phyloP scores from a whole-genome alignment of 1,139 yeast genomes.

The Geotrichum histeridarum region DNA sequence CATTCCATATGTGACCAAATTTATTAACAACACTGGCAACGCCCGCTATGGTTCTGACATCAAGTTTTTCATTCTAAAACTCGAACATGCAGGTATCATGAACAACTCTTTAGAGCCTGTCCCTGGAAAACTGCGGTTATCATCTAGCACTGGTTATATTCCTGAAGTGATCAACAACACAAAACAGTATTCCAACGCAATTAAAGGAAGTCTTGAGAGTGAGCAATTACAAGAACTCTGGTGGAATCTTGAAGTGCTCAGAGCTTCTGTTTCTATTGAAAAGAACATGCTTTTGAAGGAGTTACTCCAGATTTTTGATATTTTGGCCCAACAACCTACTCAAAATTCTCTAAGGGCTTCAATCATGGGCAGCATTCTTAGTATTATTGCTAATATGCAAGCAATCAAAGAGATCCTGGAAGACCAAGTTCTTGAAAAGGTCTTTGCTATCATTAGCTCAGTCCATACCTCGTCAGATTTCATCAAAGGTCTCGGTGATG shows the following conservation, averaged over 20 bases:
- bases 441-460: conserved; percentile 10
- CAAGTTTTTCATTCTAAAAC: conserved; percentile 17
- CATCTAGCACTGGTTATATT: conserved; percentile 2
- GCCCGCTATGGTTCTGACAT: conserved; percentile 10
- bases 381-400: conserved; percentile 18
- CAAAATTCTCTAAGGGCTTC: conserved; percentile 18
- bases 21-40: conserved; percentile 16
- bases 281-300: conserved; percentile 18
- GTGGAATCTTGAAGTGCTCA: conserved; percentile 23
- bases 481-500: conserved; percentile 19
- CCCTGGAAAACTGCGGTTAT: conserved; percentile 16
- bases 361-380: conserved; percentile 21
- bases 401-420: conserved; percentile 8
- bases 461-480: conserved; percentile 17
- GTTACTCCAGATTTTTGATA: conserved; percentile 7
- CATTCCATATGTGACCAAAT: conserved; percentile 23
- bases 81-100: conserved; percentile 19
- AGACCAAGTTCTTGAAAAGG: conserved; percentile 10
- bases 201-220: background rate
- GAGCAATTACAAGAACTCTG: conserved; percentile 19
- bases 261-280: conserved; percentile 18
- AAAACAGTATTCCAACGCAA: conserved; percentile 2
- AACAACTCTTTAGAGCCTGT: conserved; percentile 19
- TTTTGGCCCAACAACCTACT: background rate
- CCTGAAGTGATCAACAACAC: conserved; percentile 1